Evolutionary conservation across 164 flowering plant genomes (phyloP).

Genomic region (Liquidambar formosana): DNA sequence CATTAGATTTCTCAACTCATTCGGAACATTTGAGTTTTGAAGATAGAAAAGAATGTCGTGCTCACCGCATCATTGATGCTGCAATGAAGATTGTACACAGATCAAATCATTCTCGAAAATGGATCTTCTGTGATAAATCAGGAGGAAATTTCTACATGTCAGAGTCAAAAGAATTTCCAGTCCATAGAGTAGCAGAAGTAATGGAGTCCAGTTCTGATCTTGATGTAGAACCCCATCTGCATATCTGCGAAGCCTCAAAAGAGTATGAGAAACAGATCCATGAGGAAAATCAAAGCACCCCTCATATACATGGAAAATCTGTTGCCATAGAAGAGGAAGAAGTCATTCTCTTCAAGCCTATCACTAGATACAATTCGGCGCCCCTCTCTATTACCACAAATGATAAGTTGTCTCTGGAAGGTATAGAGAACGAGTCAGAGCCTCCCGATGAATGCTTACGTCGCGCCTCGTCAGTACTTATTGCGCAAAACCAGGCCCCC

Average conservation of each 20-base stretch:
- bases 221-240: not conserved
- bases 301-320: slow-evolving; percentile 10
- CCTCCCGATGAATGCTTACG: slow-evolving; percentile 51
- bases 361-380: slow-evolving; percentile 60
- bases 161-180: slow-evolving; percentile 19
- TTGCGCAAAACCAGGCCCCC: slow-evolving; percentile 29
- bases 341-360: slow-evolving; percentile 86
- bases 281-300: slow-evolving; percentile 1
- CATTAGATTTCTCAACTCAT: slow-evolving; percentile 40
- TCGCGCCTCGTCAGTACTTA: slow-evolving; percentile 48
- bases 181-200: slow-evolving; percentile 20
- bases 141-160: slow-evolving; percentile 22
- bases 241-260: not conserved
- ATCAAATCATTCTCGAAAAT: slow-evolving; percentile 31
- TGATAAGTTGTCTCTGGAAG: slow-evolving; percentile 13
- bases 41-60: slow-evolving; percentile 34
- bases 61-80: slow-evolving; percentile 51
- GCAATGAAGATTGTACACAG: slow-evolving; percentile 43
- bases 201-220: not conserved
- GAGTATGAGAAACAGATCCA: slow-evolving; percentile 8
- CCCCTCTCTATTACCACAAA: slow-evolving; percentile 32
- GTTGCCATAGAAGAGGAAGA: slow-evolving; percentile 68
- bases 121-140: slow-evolving; percentile 39
- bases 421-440: slow-evolving; percentile 6
- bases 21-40: slow-evolving; percentile 25